Conservation (phyloP, 2,329 filamentous ascomycete species). For the Neoarthrinium moseri region DNA sequence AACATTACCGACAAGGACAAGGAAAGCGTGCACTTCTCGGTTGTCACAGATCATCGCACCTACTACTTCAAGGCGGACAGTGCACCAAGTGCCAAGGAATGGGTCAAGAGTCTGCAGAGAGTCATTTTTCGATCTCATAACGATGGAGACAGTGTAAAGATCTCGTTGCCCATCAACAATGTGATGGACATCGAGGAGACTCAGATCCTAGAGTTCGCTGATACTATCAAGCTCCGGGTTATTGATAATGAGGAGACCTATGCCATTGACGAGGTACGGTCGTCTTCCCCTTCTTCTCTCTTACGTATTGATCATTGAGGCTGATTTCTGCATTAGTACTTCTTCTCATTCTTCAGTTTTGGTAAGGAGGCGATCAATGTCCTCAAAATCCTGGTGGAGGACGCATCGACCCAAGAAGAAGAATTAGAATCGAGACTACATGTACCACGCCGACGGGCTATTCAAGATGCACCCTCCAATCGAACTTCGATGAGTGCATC, state of each 20-base stretch:
- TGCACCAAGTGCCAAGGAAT: conserved; percentile 84
- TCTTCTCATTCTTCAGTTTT: conserved; percentile 91
- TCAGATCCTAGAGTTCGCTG: conserved; percentile 84
- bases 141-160: conserved; percentile 95
- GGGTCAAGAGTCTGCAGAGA: conserved; percentile 90
- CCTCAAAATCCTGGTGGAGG: conserved; percentile 70
- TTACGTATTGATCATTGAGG: conserved; percentile 6
- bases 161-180: conserved; percentile 84
- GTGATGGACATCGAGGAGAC: conserved; percentile 92
- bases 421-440: conserved; percentile 25
- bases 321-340: conserved; percentile 68
- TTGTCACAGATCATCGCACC: conserved; percentile 78
- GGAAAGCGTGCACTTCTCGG: conserved; percentile 73
- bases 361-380: conserved; percentile 81
- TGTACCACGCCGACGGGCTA: conserved; percentile 6
- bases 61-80: conserved; percentile 92
- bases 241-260: conserved; percentile 93
- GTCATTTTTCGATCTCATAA: conserved; percentile 96
- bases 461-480: conserved; percentile 9
- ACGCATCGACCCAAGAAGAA: conserved; percentile 48
- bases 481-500: conserved; percentile 15
- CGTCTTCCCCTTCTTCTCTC: no score
- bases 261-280: conserved; percentile 87
- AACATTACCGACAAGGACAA: conserved; percentile 73
- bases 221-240: conserved; percentile 90